Percentiles rank a stretch among this genome's conserved stretches.
Conservation (phyloP, 805 yeast genomes). For the Metschnikowia shivogae region DNA sequence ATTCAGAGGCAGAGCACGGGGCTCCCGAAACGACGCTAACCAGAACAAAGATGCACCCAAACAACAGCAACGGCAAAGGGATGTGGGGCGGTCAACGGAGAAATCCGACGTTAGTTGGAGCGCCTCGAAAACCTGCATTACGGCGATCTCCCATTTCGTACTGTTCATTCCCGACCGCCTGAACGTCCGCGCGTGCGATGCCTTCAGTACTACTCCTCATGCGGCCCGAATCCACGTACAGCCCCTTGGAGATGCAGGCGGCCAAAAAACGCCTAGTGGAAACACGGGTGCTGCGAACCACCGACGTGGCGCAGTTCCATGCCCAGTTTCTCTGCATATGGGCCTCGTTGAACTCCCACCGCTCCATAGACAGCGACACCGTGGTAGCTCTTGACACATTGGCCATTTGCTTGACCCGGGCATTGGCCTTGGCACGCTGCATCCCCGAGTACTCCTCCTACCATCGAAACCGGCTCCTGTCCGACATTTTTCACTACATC, state of each 20-base stretch:
- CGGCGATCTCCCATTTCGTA: too few species aligned
- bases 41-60: too few species aligned
- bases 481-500: slow-evolving; percentile 45
- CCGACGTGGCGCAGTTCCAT: slow-evolving; percentile 1
- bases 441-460: neutral
- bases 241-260: neutral
- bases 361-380: slow-evolving; percentile 8
- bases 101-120: too few species aligned
- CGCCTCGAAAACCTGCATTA: too few species aligned
- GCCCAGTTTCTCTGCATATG: neutral
- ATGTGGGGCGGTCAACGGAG: too few species aligned
- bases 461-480: neutral
- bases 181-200: slow-evolving; percentile 2
- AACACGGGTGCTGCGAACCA: slow-evolving; percentile 1
- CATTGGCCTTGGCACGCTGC: slow-evolving; percentile 17
- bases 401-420: slow-evolving; percentile 61
- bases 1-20: too few species aligned
- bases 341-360: neutral
- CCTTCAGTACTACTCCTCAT: neutral
- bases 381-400: slow-evolving; percentile 45
- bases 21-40: too few species aligned
- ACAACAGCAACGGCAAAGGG: too few species aligned
- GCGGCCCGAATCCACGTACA: neutral
- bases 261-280: slow-evolving; percentile 6
- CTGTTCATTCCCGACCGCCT: neutral